Percentiles rank a stretch among this genome's conserved stretches.
phyloP scores from a whole-genome alignment of 345 rosid species.

The Rhizophora mangle region DNA sequence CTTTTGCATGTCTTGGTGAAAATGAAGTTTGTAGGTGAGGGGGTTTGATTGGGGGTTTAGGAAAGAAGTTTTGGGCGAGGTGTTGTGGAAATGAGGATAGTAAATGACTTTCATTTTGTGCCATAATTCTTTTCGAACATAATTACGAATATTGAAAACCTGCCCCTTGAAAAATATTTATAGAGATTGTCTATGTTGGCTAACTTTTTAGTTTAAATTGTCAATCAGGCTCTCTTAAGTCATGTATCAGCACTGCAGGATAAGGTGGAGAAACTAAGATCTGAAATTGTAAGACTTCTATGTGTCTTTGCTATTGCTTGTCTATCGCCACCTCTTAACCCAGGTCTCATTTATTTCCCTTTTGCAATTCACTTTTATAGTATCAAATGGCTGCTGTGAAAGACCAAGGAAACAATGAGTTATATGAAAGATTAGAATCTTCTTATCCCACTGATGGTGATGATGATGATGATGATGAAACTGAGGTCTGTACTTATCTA shows the following conservation, averaged over 20 bases:
- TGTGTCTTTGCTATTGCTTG: slow-evolving; percentile 11
- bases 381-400: slow-evolving; percentile 59
- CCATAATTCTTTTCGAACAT: not conserved
- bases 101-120: not conserved
- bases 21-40: not conserved
- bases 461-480: slow-evolving; percentile 55
- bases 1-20: not conserved
- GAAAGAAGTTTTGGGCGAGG: not conserved
- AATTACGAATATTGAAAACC: not conserved
- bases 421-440: slow-evolving; percentile 61
- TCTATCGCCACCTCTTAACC: not conserved
- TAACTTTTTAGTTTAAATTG: slow-evolving; percentile 19
- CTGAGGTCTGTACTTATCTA: slow-evolving; percentile 31
- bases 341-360: not conserved
- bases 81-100: not conserved
- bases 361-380: slow-evolving; percentile 32
- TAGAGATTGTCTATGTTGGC: slow-evolving; percentile 6
- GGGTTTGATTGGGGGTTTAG: not conserved
- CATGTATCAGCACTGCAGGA: slow-evolving; percentile 53
- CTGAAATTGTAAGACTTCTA: slow-evolving; percentile 63
- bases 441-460: slow-evolving; percentile 56
- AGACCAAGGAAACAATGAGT: slow-evolving; percentile 51
- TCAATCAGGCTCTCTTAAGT: slow-evolving; percentile 65
- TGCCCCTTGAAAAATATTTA: not conserved
- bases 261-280: slow-evolving; percentile 61